These are phyloP conservation scores for Aotearoamyces nothofagi DNA, from an alignment of 2,329 filamentous ascomycete genomes.

Conservation along the genomic window DNA sequence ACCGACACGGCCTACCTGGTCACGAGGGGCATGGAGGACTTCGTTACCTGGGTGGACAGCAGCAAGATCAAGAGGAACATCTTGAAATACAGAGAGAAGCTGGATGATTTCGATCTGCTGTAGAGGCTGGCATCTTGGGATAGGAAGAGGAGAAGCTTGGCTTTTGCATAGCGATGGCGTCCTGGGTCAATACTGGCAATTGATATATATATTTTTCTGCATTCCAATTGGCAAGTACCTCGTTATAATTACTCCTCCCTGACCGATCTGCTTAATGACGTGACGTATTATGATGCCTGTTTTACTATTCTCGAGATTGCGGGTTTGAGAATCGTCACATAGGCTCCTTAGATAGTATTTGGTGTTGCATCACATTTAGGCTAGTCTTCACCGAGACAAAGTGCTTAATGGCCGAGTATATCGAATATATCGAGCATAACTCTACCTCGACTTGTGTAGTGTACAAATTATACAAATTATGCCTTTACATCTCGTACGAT, in stretches of 20 bases:
- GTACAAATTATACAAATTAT: conserved; percentile 3
- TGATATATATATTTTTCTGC: no score
- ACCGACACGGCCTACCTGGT: conserved; percentile 85
- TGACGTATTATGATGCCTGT: no score
- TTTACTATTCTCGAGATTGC: no score
- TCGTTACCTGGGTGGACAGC: conserved; percentile 88
- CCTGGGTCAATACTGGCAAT: no score
- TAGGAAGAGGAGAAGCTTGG: conserved; percentile 1
- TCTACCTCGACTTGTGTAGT: no score
- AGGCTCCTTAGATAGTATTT: no score
- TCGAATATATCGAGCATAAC: background rate
- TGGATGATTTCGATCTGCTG: conserved; percentile 90
- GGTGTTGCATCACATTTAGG: no score
- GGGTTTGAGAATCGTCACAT: no score
- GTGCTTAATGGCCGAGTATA: background rate
- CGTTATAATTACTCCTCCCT: no score
- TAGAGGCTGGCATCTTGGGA: conserved; percentile 23
- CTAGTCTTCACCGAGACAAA: background rate
- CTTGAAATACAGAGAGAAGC: conserved; percentile 83
- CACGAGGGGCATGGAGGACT: conserved; percentile 83
- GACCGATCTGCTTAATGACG: no score
- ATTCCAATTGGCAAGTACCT: no score
- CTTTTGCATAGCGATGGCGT: conserved; percentile 4
- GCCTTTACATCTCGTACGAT: conserved; percentile 8
- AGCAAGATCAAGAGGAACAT: conserved; percentile 97